A percentile compares a stretch with the other conserved stretches of the same genome.
These are phyloP conservation scores for Penicillium occitanis DNA, from an alignment of 2,329 filamentous ascomycete species.

Conservation along the genomic window DNA sequence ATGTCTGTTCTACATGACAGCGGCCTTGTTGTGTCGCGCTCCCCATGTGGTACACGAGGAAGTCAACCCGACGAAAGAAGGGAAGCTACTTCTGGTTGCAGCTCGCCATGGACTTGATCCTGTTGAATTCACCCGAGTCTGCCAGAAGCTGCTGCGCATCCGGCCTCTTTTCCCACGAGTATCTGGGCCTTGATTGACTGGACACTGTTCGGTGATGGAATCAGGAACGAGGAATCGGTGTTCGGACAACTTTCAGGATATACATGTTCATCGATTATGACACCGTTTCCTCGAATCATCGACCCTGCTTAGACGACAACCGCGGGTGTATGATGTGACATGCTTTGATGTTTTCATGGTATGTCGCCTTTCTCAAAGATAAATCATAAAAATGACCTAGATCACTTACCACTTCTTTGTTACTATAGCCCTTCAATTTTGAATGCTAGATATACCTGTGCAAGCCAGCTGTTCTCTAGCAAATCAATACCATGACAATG, in stretches of 20 bases:
- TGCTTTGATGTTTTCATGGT: not conserved
- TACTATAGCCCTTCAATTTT: not conserved
- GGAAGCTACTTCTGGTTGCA: slow-evolving; percentile 39
- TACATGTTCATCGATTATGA: not conserved
- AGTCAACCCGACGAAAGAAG: slow-evolving; percentile 45
- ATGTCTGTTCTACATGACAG: slow-evolving; percentile 44
- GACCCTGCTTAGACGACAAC: not conserved
- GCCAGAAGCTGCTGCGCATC: slow-evolving; percentile 30
- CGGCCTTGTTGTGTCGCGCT: slow-evolving; percentile 35
- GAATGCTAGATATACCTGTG: not conserved
- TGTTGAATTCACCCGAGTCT: slow-evolving; percentile 33
- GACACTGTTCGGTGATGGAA: not conserved
- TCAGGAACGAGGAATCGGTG: not conserved
- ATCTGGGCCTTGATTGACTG: not conserved
- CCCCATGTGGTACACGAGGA: slow-evolving; percentile 42
- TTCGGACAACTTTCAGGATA: not conserved
- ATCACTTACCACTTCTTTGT: not conserved
- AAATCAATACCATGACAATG: not conserved
- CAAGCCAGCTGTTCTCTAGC: not conserved
- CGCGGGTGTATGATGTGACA: not conserved
- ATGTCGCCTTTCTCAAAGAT: not conserved
- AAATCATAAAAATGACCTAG: not conserved
- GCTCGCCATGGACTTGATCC: slow-evolving; percentile 40
- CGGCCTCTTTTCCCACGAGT: slow-evolving; percentile 40
- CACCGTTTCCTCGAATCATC: not conserved